phyloP scores from a whole-genome alignment of 768 basidiomycete species.

The Chalciporus chontae region DNA sequence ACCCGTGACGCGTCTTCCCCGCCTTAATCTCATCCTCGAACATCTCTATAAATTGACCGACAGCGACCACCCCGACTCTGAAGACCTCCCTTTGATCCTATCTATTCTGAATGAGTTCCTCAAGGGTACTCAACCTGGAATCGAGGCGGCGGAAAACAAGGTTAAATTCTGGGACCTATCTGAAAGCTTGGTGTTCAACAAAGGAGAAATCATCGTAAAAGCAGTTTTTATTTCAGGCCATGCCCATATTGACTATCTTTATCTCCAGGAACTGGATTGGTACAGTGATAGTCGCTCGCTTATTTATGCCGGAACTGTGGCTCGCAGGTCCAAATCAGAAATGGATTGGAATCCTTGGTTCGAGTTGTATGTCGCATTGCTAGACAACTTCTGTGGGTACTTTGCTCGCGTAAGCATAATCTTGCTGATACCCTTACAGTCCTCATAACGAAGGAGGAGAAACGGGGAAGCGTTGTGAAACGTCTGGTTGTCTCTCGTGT shows the following conservation, averaged over 20 bases:
- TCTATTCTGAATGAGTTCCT: slow-evolving; percentile 67
- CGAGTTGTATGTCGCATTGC: slow-evolving; percentile 59
- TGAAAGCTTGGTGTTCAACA: slow-evolving; percentile 70
- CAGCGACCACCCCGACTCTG: slow-evolving; percentile 74
- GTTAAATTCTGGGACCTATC: slow-evolving; percentile 83
- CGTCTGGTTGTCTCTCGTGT: slow-evolving; percentile 66
- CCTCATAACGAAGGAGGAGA: slow-evolving; percentile 61
- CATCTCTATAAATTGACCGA: slow-evolving; percentile 65
- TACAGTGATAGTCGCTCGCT: slow-evolving; percentile 73
- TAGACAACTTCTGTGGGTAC: slow-evolving; percentile 74
- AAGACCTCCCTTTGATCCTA: slow-evolving; percentile 70
- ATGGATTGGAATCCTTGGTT: slow-evolving; percentile 68
- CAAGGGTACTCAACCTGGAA: slow-evolving; percentile 86
- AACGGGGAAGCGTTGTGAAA: slow-evolving; percentile 44
- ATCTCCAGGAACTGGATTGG: slow-evolving; percentile 72
- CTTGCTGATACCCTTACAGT: slow-evolving; percentile 39
- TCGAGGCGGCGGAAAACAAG: slow-evolving; percentile 85
- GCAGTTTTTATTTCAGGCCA: slow-evolving; percentile 1
- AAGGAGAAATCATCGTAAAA: slow-evolving; percentile 78
- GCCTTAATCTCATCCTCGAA: slow-evolving; percentile 71
- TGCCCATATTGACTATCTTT: slow-evolving; percentile 4
- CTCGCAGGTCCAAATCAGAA: slow-evolving; percentile 59
- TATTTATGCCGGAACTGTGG: slow-evolving; percentile 62
- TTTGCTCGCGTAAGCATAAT: neutral
- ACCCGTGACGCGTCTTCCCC: slow-evolving; percentile 84